Evolutionary conservation across 176 grass and related monocot genomes (phyloP).

Genomic region (Hyparrhenia diplandra): DNA sequence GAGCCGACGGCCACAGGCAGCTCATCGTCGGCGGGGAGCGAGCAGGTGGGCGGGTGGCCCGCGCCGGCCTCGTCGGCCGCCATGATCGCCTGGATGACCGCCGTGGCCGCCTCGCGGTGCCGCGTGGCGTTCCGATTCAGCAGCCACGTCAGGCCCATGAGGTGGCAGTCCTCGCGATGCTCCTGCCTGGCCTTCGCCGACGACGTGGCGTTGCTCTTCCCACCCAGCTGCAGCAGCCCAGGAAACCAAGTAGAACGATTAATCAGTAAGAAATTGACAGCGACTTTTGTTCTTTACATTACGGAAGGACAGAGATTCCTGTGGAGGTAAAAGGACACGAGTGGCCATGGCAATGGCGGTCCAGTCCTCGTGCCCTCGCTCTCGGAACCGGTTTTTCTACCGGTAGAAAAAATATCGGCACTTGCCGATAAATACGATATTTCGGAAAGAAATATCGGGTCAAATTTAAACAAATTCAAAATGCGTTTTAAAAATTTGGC

Average conservation of each 20-base stretch:
- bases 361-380: background rate
- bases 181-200: background rate
- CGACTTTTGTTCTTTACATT: background rate
- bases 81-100: conserved; percentile 64
- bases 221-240: conserved; percentile 37
- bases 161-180: conserved; percentile 60
- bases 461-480: no score
- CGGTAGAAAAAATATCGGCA: no score
- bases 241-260: background rate
- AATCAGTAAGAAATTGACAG: background rate
- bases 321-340: conserved; percentile 6
- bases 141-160: conserved; percentile 84
- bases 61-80: conserved; percentile 33
- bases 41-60: conserved; percentile 35
- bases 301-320: conserved; percentile 1
- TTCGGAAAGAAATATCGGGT: no score
- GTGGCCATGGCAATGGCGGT: background rate
- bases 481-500: no score
- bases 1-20: conserved; percentile 68
- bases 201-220: conserved; percentile 28
- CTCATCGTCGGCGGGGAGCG: conserved; percentile 21
- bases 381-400: no score
- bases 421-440: no score
- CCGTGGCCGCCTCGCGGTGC: conserved; percentile 42
- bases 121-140: conserved; percentile 56